Percentiles rank a stretch among this genome's conserved stretches.
These are phyloP conservation scores for Mycena capillaripes DNA, from an alignment of 768 basidiomycete species.

Conservation along the genomic window DNA sequence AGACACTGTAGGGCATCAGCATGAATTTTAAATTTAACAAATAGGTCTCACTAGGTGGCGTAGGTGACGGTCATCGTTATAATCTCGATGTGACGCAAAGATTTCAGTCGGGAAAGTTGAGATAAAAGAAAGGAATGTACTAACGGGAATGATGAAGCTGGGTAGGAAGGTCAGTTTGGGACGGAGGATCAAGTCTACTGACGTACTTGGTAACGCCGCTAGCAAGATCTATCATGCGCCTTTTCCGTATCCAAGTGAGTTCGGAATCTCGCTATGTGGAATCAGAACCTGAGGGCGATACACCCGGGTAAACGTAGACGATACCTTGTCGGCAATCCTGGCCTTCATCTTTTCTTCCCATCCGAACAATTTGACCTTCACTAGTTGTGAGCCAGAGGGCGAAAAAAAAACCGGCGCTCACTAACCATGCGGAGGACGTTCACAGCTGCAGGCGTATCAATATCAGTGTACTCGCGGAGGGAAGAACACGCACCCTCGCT, in stretches of 20 bases:
- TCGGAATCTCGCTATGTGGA: slow-evolving; percentile 56
- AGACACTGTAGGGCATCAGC: slow-evolving; percentile 48
- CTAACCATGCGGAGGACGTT: slow-evolving; percentile 77
- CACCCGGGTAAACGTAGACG: slow-evolving; percentile 45
- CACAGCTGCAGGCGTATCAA: slow-evolving; percentile 53
- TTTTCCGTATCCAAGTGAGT: slow-evolving; percentile 55
- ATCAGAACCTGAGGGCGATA: slow-evolving; percentile 37
- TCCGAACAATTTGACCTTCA: slow-evolving; percentile 62
- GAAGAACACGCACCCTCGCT: slow-evolving; percentile 64
- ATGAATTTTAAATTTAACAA: background rate
- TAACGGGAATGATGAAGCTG: slow-evolving; percentile 44
- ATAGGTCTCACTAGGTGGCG: slow-evolving; percentile 47
- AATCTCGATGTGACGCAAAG: slow-evolving; percentile 43
- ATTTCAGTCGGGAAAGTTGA: background rate
- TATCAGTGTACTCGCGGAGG: background rate
- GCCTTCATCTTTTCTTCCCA: slow-evolving; percentile 73
- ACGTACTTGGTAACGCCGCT: slow-evolving; percentile 49
- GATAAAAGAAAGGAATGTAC: background rate
- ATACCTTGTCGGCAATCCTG: slow-evolving; percentile 61
- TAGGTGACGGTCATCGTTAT: slow-evolving; percentile 65
- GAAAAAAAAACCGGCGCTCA: slow-evolving; percentile 9
- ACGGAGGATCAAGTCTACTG: background rate
- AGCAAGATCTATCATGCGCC: slow-evolving; percentile 55
- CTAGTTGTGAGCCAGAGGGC: background rate
- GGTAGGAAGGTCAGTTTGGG: slow-evolving; percentile 40